Evolutionary conservation across 441 rosid species (phyloP), one percentile per base, ranked within the genome.

Genomic region (Brassica balearica): DNA sequence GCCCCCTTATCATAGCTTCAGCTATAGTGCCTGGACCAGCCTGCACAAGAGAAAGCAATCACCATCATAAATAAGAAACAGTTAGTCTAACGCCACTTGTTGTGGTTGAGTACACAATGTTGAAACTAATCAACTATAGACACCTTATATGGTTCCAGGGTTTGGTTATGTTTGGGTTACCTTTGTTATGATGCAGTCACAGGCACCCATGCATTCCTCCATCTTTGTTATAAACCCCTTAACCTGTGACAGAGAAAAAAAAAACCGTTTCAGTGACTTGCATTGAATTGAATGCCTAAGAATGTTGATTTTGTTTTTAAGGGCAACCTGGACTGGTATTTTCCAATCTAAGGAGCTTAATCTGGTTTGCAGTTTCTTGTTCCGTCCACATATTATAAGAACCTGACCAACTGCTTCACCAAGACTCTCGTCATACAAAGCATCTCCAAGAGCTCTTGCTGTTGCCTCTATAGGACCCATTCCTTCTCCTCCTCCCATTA

Each of bases 401-500:
- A 93, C 81, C 85, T 95, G 98, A 72, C 97, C 97, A 7, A 80
- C 82, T 76, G 98, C 89, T 76, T 86, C 92, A 46, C 90, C 92
- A 62, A 87, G 89, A 79, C 77, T 83, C 82, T 92, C 92, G 69
- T 93, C 85, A 80, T 87, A 93, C 80, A 95, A 85, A 12, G 93
- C 88, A 81, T 92, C 82, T 41, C 86, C 95, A 56, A 95, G 92
- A 43, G 95, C 97, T 55, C 83, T 82, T 56, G 99, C 95, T 74
- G 98, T 92, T 73, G 92, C 92, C 87, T 95, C 98, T 12, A 95
- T 93, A 6, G 99, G 99, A 8, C 97, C 99, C 98, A 93, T 95
- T 48, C 99, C 98, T 87, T 95, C 99, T 69, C 98, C 98, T 85
- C 99, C 99, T 22, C 99, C 99, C 99, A 93, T 95, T 72, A 95